Conservation (phyloP, 768 basidiomycete species). For the Chiua virens region DNA sequence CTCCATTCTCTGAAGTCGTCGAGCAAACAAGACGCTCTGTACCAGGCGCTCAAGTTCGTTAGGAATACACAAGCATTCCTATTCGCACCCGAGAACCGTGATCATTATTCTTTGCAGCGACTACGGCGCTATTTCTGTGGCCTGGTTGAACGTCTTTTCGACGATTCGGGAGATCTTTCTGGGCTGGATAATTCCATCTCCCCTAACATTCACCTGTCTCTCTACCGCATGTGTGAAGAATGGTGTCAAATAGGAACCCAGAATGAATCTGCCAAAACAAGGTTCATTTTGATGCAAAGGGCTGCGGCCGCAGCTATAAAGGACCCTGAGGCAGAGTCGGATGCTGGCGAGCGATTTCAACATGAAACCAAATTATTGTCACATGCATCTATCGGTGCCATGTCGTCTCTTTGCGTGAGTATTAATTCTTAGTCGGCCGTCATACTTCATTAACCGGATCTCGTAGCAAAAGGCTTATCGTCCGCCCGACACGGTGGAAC, state of each 20-base stretch:
- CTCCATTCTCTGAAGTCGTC: constrained; percentile 69
- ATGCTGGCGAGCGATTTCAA: constrained; percentile 59
- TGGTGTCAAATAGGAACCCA: constrained; percentile 89
- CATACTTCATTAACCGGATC: neutral
- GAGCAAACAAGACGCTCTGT: constrained; percentile 69
- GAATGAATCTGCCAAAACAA: constrained; percentile 67
- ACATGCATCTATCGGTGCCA: constrained; percentile 79
- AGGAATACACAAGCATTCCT: constrained; percentile 79
- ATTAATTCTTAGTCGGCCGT: neutral
- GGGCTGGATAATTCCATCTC: constrained; percentile 79
- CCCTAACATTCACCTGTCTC: constrained; percentile 67
- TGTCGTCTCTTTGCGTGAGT: constrained; percentile 88
- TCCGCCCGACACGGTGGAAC: constrained; percentile 51
- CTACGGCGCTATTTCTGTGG: constrained; percentile 91
- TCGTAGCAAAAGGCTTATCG: constrained; percentile 77
- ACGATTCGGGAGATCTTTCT: constrained; percentile 65
- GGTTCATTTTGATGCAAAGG: constrained; percentile 69
- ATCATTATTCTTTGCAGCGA: constrained; percentile 74
- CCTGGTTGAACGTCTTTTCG: constrained; percentile 82
- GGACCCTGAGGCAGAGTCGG: constrained; percentile 52
- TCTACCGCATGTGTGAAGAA: constrained; percentile 87
- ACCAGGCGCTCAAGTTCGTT: constrained; percentile 84
- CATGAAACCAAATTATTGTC: constrained; percentile 73
- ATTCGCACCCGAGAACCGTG: constrained; percentile 66
- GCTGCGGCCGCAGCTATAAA: constrained; percentile 54